phyloP scores from a whole-genome alignment of 2,329 filamentous ascomycete species.

The Boeremia exigua region DNA sequence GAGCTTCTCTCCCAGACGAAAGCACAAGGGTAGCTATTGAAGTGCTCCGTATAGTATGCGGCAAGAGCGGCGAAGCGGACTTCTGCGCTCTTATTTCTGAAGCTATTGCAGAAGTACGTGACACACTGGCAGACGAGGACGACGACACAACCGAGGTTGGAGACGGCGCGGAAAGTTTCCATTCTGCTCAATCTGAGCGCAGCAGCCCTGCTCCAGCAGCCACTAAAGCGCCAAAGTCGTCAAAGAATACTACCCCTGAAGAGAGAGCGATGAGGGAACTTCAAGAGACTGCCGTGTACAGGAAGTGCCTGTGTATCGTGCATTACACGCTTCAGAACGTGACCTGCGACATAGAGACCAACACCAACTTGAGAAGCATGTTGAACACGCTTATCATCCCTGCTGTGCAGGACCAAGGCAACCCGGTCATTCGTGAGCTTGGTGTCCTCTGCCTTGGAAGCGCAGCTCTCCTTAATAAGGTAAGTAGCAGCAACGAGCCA shows the following conservation, averaged over 20 bases:
- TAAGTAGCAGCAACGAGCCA: slow-evolving; percentile 38
- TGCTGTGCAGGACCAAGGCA: slow-evolving; percentile 87
- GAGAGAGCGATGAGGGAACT: slow-evolving; percentile 75
- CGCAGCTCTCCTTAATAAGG: slow-evolving; percentile 87
- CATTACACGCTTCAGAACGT: slow-evolving; percentile 98
- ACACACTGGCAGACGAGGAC: slow-evolving; percentile 76
- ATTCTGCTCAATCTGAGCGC: slow-evolving; percentile 87
- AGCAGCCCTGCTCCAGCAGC: slow-evolving; percentile 65
- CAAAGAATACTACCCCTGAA: slow-evolving; percentile 54
- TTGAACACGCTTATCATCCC: slow-evolving; percentile 96
- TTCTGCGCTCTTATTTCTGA: slow-evolving; percentile 88
- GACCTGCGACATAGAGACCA: slow-evolving; percentile 83
- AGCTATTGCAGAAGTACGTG: slow-evolving; percentile 94
- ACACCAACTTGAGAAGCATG: slow-evolving; percentile 94
- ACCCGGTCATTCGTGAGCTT: slow-evolving; percentile 84
- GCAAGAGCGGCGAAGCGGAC: slow-evolving; percentile 78
- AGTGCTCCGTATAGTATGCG: slow-evolving; percentile 82
- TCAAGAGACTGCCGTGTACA: slow-evolving; percentile 92
- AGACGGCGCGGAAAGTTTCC: slow-evolving; percentile 72
- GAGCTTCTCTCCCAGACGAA: slow-evolving; percentile 88
- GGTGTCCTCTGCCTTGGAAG: slow-evolving; percentile 89
- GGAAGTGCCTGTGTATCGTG: slow-evolving; percentile 97
- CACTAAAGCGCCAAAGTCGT: slow-evolving; percentile 30
- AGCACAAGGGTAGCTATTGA: slow-evolving; percentile 87
- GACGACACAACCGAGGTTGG: slow-evolving; percentile 58